Evolutionary conservation across 257 asterid species (phyloP), one percentile per base, ranked within the genome.

Genomic region (Ilex asprella): DNA sequence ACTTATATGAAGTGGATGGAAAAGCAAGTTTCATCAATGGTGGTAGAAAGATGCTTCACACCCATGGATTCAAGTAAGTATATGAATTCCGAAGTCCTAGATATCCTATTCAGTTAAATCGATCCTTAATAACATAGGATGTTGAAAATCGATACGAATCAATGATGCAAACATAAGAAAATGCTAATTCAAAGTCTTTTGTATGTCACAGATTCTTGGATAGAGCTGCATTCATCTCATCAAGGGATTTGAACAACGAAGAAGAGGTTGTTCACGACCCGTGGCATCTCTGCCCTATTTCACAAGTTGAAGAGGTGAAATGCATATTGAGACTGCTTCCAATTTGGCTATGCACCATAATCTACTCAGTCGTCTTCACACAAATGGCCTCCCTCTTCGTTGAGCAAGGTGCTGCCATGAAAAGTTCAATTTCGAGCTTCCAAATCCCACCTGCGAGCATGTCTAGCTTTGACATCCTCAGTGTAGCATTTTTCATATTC

Each of bases 381-480:
- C 99, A 93, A 31, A 93, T 93, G 99, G 99, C 97, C 49, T 93
- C 99, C 0, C 80, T 93, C 31, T 93, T 93, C 9, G 99, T 93
- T 0, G 99, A 85, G 59, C 99, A 93, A 79, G 99, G 99, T 1
- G 97, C 85, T 14, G 87, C 94, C 6, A 93, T 93, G 99, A 82
- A 67, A 39, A 89, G 94, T 1, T 59, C 49, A 10, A 46, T 89
- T 4, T 80, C 81, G 16, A 78, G 74, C 79, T 89, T 93, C 82
- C 64, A 81, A n/a, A 79, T 93, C 65, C 99, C 97, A 0, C 84
- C 97, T 2, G 95, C 97, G 3, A 87, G 97, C 76, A 93, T 93
- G 99, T 93, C 96, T 0, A 83, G 86, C 82, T 93, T 89, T 27
- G 96, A 93, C 77, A 89, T 89, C 64, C 70, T 89, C 43, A 87